Evolutionary conservation across 352 stramenopile genomes (phyloP).

Genomic region (Pythium graminicola): DNA sequence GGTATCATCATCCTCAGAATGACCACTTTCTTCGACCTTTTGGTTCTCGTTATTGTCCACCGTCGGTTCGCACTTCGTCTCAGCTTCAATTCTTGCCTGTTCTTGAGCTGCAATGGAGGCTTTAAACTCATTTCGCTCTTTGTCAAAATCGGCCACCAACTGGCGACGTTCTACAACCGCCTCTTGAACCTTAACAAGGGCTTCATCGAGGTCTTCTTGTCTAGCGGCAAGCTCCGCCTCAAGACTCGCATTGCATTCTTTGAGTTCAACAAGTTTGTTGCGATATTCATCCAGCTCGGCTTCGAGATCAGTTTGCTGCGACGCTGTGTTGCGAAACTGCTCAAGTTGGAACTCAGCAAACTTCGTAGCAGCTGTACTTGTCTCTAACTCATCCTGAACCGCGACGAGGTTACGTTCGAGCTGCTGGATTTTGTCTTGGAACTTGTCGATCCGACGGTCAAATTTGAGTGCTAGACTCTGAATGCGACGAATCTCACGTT

Average conservation of each 20-base stretch:
- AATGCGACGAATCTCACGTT: constrained; percentile 58
- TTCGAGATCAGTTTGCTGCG: constrained; percentile 42
- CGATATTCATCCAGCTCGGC: constrained; percentile 22
- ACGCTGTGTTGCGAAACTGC: constrained; percentile 49
- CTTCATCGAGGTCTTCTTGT: constrained; percentile 21
- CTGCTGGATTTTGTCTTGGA: constrained; percentile 62
- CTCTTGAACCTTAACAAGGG: constrained; percentile 16
- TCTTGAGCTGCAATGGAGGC: neutral
- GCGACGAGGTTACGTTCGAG: constrained; percentile 57
- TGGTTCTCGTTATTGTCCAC: neutral
- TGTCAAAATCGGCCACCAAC: constrained; percentile 11
- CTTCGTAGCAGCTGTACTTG: constrained; percentile 62
- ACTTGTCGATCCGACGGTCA: constrained; percentile 64
- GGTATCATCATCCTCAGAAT: constrained; percentile 12
- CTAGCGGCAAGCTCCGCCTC: constrained; percentile 10
- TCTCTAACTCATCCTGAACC: constrained; percentile 74
- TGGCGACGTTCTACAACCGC: constrained; percentile 3
- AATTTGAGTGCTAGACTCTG: constrained; percentile 50
- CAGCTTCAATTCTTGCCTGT: neutral
- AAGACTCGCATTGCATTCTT: constrained; percentile 6
- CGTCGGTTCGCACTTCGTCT: neutral
- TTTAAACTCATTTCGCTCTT: constrained; percentile 12
- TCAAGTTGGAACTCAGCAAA: constrained; percentile 79
- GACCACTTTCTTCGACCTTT: neutral
- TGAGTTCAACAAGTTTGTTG: constrained; percentile 13